Evolutionary conservation across 257 asterid genomes (phyloP).

Genomic region (Solanum bukasovii): DNA sequence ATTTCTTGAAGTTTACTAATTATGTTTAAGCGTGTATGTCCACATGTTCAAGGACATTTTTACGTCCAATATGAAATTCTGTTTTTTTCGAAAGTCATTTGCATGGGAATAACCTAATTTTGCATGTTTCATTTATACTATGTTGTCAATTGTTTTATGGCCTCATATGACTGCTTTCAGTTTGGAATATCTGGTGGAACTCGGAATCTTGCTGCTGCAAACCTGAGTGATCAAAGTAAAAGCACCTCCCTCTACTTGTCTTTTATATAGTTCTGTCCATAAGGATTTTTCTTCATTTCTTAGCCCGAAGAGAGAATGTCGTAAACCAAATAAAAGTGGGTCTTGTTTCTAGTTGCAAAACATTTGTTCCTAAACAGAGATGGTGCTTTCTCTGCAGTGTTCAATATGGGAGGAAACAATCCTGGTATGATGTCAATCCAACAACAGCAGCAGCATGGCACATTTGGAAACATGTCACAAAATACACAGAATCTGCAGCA

Average conservation of each 20-base stretch:
- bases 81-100: background rate
- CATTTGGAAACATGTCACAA: constrained; percentile 74
- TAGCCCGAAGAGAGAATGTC: background rate
- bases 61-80: background rate
- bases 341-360: background rate
- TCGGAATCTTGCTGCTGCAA: constrained; percentile 67
- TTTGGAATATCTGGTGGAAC: constrained; percentile 59
- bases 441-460: constrained; percentile 63
- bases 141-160: background rate
- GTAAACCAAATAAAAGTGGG: background rate
- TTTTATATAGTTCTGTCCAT: background rate
- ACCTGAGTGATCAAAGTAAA: constrained; percentile 76
- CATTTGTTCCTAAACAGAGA: background rate
- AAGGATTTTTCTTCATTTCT: background rate
- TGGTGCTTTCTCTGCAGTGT: constrained; percentile 36
- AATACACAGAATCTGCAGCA: constrained; percentile 54
- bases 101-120: background rate
- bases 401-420: constrained; percentile 62
- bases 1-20: background rate
- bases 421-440: constrained; percentile 71
- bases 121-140: background rate
- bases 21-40: background rate
- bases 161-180: constrained; percentile 35
- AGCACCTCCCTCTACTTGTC: background rate
- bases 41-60: background rate